These are phyloP conservation scores for Macadamia integrifolia DNA, from an alignment of 164 flowering plant genomes.

Conservation along the genomic window DNA sequence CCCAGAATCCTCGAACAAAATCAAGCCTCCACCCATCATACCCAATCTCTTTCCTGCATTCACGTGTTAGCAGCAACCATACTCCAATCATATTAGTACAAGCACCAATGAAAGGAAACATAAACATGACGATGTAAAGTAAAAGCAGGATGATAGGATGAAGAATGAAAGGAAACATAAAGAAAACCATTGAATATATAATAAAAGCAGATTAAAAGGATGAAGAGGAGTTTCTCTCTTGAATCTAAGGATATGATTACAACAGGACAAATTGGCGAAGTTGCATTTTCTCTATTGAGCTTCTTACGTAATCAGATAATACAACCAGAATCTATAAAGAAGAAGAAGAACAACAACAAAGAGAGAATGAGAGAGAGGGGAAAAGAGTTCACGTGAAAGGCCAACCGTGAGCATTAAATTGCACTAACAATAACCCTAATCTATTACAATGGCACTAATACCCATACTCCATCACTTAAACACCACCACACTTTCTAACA, in stretches of 20 bases:
- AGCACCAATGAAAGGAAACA: background rate
- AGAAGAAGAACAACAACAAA: too few relatives aligned
- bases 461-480: too few relatives aligned
- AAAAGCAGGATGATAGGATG: background rate
- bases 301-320: background rate
- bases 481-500: too few relatives aligned
- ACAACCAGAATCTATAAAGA: too few relatives aligned
- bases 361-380: too few relatives aligned
- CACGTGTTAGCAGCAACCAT: constrained; percentile 3
- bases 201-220: background rate
- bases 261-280: background rate
- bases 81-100: background rate
- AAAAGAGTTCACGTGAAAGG: too few relatives aligned
- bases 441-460: too few relatives aligned
- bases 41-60: constrained; percentile 86
- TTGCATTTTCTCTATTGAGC: background rate
- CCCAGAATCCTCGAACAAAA: constrained; percentile 98
- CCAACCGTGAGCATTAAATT: too few relatives aligned
- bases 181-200: background rate
- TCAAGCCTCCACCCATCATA: constrained; percentile 99
- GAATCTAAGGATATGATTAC: background rate
- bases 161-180: background rate
- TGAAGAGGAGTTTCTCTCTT: background rate
- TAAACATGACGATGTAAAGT: background rate
- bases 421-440: too few relatives aligned